These are phyloP conservation scores for Penicillium malachiteum DNA, from an alignment of 495 filamentous ascomycete genomes.

Conservation along the genomic window DNA sequence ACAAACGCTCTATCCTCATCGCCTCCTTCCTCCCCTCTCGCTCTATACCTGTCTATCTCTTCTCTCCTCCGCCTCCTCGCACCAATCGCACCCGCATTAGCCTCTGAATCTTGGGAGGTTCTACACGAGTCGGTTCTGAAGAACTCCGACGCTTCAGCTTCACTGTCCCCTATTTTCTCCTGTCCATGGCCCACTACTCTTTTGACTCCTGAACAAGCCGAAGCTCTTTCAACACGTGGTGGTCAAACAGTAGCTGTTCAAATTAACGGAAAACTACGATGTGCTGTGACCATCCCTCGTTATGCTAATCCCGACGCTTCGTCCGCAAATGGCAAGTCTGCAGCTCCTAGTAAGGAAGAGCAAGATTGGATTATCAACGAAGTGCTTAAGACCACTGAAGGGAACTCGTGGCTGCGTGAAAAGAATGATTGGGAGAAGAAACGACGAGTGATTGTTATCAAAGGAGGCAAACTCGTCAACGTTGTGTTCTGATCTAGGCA, in stretches of 20 bases:
- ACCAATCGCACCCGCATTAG: slow-evolving; percentile 72
- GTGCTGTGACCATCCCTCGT: slow-evolving; percentile 57
- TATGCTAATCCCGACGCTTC: slow-evolving; percentile 24
- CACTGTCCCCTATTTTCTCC: slow-evolving; percentile 44
- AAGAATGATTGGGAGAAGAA: slow-evolving; percentile 49
- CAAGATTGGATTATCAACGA: slow-evolving; percentile 59
- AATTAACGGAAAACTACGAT: slow-evolving; percentile 72
- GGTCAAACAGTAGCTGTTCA: slow-evolving; percentile 62
- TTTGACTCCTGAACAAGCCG: slow-evolving; percentile 44
- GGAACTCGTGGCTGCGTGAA: slow-evolving; percentile 45
- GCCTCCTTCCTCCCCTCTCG: slow-evolving; percentile 29
- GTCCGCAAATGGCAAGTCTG: slow-evolving; percentile 12
- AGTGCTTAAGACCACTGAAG: slow-evolving; percentile 46
- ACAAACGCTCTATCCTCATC: slow-evolving; percentile 61
- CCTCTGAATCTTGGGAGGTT: slow-evolving; percentile 75
- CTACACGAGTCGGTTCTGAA: slow-evolving; percentile 41
- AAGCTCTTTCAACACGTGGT: slow-evolving; percentile 40
- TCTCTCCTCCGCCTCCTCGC: slow-evolving; percentile 68
- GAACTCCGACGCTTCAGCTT: not conserved
- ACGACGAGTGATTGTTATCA: slow-evolving; percentile 45
- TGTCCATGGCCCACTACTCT: slow-evolving; percentile 52
- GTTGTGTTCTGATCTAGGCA: slow-evolving; percentile 41
- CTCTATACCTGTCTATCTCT: slow-evolving; percentile 38
- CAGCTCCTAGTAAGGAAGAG: slow-evolving; percentile 25
- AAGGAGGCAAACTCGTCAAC: slow-evolving; percentile 49